Evolutionary conservation across 495 filamentous ascomycete species (phyloP), one percentile per base, ranked within the genome.

Genomic region (Friedmanniomyces simplex): DNA sequence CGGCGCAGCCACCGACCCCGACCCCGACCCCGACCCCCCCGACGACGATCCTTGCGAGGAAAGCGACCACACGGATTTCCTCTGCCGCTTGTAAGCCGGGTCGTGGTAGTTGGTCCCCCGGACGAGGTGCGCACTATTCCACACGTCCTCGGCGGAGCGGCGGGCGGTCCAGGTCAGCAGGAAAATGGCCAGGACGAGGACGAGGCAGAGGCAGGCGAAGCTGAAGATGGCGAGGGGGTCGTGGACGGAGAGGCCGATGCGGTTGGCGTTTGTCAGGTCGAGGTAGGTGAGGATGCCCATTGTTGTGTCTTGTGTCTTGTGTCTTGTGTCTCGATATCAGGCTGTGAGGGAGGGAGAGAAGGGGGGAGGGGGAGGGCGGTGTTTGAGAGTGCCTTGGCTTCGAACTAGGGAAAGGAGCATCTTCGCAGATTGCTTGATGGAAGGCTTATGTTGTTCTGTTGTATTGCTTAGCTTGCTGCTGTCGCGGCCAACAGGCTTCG

Each of bases 221-320:
- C 4, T 18, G 49, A 51, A 51, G 49, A 51, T 22, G 16, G 49
- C 49, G 25, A 51, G 32, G 30, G 49, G 49, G 30, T 51, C 49
- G 49, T 11, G 11, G 24, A 26, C 25, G 2, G 49, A 51, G 30
- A 49, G 54, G 24, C 26, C 42, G 28, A 51, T 51, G 12, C 49
- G 49, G 20, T 20, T 20, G 8, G n/a, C 49, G 25, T 51, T 51
- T 24, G 11, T 34, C 26, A 51, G 21, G 30, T 51, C 49, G 11
- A 51, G 52, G 52, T 43, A 54, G 52, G 13, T 8, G 41, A 52
- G 21, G 26, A 52, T 36, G 39, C 5, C 14, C 39, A 43, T 43
- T 43, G 39, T 43, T 3, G 13, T 43, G 39, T n/a, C n/a, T n/a
- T n/a, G n/a, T n/a, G n/a, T n/a, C n/a, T n/a, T n/a, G n/a, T n/a